Conservation (phyloP, 495 filamentous ascomycete species). For the Venustampulla echinocandica region DNA sequence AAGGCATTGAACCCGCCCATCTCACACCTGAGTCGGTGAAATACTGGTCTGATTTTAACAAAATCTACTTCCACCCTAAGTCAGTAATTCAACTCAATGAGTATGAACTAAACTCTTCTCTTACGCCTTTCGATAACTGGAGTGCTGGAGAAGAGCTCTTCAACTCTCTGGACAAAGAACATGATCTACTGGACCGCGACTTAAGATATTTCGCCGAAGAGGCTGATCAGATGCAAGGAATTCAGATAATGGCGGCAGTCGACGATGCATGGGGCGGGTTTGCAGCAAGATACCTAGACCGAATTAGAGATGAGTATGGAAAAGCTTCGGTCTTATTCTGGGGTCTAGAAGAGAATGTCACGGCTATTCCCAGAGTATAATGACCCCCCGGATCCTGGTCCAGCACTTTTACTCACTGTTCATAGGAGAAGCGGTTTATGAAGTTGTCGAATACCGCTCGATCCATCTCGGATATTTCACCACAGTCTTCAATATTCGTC, state of each 20-base stretch:
- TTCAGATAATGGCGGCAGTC: slow-evolving; percentile 69
- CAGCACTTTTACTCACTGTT: slow-evolving; percentile 10
- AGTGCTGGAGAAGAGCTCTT: slow-evolving; percentile 77
- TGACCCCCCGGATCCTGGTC: not conserved
- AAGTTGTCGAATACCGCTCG: slow-evolving; percentile 61
- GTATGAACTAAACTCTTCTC: slow-evolving; percentile 65
- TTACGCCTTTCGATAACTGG: slow-evolving; percentile 82
- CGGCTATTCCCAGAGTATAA: slow-evolving; percentile 48
- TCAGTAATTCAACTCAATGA: slow-evolving; percentile 85
- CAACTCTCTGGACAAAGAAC: slow-evolving; percentile 66
- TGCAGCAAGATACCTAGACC: slow-evolving; percentile 66
- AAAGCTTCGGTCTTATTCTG: slow-evolving; percentile 81
- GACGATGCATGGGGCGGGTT: slow-evolving; percentile 97
- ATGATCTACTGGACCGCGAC: slow-evolving; percentile 83
- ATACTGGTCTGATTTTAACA: slow-evolving; percentile 94
- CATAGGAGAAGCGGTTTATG: slow-evolving; percentile 42
- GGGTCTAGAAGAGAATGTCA: slow-evolving; percentile 59
- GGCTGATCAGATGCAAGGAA: slow-evolving; percentile 81
- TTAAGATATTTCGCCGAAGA: slow-evolving; percentile 82
- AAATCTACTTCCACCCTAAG: slow-evolving; percentile 83
- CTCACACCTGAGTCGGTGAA: slow-evolving; percentile 64
- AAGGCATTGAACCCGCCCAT: slow-evolving; percentile 49
- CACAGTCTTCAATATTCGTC: slow-evolving; percentile 67
- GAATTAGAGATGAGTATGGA: slow-evolving; percentile 80
- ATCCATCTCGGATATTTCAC: slow-evolving; percentile 55